These are phyloP conservation scores for Yamadazyma sp. DNA, from an alignment of 805 yeast species.

Conservation along the genomic window DNA sequence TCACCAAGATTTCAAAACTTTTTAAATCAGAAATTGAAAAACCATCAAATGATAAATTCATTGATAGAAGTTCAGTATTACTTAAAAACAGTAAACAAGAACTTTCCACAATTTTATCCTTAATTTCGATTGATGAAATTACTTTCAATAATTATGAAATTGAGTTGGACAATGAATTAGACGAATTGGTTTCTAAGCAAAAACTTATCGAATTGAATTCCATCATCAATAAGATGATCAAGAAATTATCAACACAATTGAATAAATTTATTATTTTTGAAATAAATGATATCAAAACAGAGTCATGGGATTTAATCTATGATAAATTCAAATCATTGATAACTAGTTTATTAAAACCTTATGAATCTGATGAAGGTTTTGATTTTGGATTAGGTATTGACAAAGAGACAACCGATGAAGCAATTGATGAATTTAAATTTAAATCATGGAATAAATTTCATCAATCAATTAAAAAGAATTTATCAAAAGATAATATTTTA, in stretches of 20 bases:
- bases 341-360: slow-evolving; percentile 10
- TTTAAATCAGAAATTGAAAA: slow-evolving; percentile 12
- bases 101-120: slow-evolving; percentile 14
- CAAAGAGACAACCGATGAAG: slow-evolving; percentile 37
- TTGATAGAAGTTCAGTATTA: slow-evolving; percentile 12
- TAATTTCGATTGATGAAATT: slow-evolving; percentile 28
- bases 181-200: slow-evolving; percentile 35
- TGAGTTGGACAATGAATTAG: slow-evolving; percentile 34
- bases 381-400: slow-evolving; percentile 69
- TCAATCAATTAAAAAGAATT: slow-evolving; percentile 54
- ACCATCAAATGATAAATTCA: slow-evolving; percentile 14
- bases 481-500: slow-evolving; percentile 64
- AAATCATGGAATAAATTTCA: slow-evolving; percentile 67
- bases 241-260: slow-evolving; percentile 44
- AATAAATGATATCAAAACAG: slow-evolving; percentile 47
- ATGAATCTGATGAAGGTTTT: slow-evolving; percentile 22
- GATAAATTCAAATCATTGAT: slow-evolving; percentile 33
- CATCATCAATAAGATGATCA: slow-evolving; percentile 38
- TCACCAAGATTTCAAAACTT: slow-evolving; percentile 13
- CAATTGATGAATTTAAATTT: slow-evolving; percentile 44
- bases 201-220: slow-evolving; percentile 31
- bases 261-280: slow-evolving; percentile 50
- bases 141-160: slow-evolving; percentile 19
- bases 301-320: slow-evolving; percentile 61
- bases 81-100: slow-evolving; percentile 5